Evolutionary conservation across 2,329 filamentous ascomycete species (phyloP).

Genomic region (Claviceps digitariae): DNA sequence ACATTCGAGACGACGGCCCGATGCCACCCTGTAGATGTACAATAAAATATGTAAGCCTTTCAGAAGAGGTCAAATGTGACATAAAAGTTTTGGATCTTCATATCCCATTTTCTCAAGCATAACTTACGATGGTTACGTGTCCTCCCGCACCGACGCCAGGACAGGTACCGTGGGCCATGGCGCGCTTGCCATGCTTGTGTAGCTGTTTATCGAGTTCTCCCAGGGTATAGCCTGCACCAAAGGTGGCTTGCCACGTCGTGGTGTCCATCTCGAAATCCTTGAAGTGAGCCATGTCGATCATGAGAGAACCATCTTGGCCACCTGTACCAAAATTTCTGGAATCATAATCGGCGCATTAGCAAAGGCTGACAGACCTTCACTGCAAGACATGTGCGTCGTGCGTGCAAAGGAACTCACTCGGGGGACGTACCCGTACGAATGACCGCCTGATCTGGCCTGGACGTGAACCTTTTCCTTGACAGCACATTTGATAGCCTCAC

Average conservation of each 20-base stretch:
- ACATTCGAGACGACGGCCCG: constrained; percentile 45
- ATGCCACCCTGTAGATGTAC: constrained; percentile 40
- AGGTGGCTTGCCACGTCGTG: constrained; percentile 37
- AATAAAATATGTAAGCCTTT: not conserved
- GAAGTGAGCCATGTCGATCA: constrained; percentile 41
- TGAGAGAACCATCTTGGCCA: constrained; percentile 35
- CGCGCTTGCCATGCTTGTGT: constrained; percentile 37
- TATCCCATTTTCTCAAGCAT: not conserved
- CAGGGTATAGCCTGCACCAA: constrained; percentile 40
- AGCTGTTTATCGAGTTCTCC: constrained; percentile 36
- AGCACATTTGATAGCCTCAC: constrained; percentile 45
- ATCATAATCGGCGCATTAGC: not conserved
- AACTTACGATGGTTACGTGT: constrained; percentile 40
- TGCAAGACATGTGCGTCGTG: not conserved
- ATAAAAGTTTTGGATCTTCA: not conserved
- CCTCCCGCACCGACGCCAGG: constrained; percentile 44
- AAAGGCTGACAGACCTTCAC: not conserved
- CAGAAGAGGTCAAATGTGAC: too few species aligned
- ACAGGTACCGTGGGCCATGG: constrained; percentile 46
- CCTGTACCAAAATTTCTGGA: constrained; percentile 30
- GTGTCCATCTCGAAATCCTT: constrained; percentile 39
- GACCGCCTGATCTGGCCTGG: constrained; percentile 49
- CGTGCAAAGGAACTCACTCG: not conserved
- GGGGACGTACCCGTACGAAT: constrained; percentile 44
- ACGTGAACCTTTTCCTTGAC: constrained; percentile 34